Base-by-base conservation (phyloP, 1,284 basidiomycete species). In the Boletellus deceptivus region DNA sequence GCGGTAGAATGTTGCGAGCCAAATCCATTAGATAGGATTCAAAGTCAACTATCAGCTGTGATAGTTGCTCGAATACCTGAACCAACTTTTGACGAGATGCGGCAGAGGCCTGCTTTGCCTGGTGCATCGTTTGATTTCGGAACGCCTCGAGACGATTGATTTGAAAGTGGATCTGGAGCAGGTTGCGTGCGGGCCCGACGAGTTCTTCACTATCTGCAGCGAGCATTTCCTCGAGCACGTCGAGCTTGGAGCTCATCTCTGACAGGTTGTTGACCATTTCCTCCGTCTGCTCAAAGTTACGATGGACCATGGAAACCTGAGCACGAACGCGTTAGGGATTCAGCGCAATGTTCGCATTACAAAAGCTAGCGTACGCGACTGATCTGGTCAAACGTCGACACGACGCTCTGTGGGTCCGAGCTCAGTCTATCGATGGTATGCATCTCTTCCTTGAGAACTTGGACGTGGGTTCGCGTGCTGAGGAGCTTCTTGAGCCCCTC, bases 201-300 rank as follows among this genome's bases (percentile, higher is more conserved):
- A 95, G 86, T 52, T 86, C 79, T 44, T 76, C 71, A 49, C 82
- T 82, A 63, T 96, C 93, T 4, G 77, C 73, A 20, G 79, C 80
- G 38, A 99, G 82, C 76, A 96, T 83, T 38, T 80, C 78, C 57
- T 92, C 84, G 25, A 99, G 76, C 55, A 82, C 70, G 57, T 91
- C 84, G 18, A 99, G 83, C 65, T 91, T 89, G 16, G 83, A 77
- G 57, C 89, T 86, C 89, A 99, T 95, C 53, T 89, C 87, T 33
- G 92, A 78, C 31, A 99, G 80, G 65, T 96, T 94, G 56, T 89
- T 86, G 49, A 98, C 90, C 83, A 97, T 97, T 59, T 94, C 93
- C 63, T 95, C 90, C 3, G 95, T 98, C 58, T 92, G 91, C 52
- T 93, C 86, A 64, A 99, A 95, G 66, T 97, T 95, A 13, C 95